Percentiles rank a stretch among this genome's conserved stretches.
These are phyloP conservation scores for Lenwebbia sp. DNA, from an alignment of 345 rosid genomes.

Conservation along the genomic window DNA sequence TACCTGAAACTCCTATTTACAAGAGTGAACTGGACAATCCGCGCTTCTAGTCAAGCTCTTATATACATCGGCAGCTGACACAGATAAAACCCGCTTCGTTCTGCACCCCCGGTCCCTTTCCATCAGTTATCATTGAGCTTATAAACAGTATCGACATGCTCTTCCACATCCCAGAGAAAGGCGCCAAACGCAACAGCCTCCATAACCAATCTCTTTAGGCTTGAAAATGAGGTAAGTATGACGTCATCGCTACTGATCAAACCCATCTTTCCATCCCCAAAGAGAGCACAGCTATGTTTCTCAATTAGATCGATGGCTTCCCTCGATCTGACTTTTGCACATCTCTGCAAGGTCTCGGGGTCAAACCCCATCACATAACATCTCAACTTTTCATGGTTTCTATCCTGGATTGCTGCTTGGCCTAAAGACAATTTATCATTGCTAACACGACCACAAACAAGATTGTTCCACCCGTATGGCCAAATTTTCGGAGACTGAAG, in stretches of 20 bases:
- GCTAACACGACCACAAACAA: slow-evolving; percentile 25
- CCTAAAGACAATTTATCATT: slow-evolving; percentile 7
- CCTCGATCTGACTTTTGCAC: slow-evolving; percentile 56
- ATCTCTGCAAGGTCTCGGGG: slow-evolving; percentile 50
- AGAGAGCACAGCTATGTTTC: slow-evolving; percentile 69
- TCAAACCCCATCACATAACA: slow-evolving; percentile 63
- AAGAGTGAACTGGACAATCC: neutral
- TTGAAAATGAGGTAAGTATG: slow-evolving; percentile 67
- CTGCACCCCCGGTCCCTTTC: neutral
- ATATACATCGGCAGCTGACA: neutral
- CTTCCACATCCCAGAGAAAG: slow-evolving; percentile 93
- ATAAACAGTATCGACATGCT: slow-evolving; percentile 45
- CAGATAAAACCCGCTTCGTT: neutral
- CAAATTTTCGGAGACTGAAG: slow-evolving; percentile 22
- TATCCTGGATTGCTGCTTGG: slow-evolving; percentile 12
- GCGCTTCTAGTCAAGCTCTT: neutral
- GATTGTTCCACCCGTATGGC: slow-evolving; percentile 20
- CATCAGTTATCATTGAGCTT: slow-evolving; percentile 44
- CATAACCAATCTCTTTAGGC: slow-evolving; percentile 73
- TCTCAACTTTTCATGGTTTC: slow-evolving; percentile 27
- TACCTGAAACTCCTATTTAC: neutral
- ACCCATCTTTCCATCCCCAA: slow-evolving; percentile 36
- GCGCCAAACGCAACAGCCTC: slow-evolving; percentile 95
- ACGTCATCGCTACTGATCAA: slow-evolving; percentile 23
- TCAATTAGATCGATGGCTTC: slow-evolving; percentile 60